Percentiles rank a stretch among this genome's conserved stretches.
Evolutionary conservation across 148 eudicot genomes (phyloP).

Genomic region (Spergularia bocconei): DNA sequence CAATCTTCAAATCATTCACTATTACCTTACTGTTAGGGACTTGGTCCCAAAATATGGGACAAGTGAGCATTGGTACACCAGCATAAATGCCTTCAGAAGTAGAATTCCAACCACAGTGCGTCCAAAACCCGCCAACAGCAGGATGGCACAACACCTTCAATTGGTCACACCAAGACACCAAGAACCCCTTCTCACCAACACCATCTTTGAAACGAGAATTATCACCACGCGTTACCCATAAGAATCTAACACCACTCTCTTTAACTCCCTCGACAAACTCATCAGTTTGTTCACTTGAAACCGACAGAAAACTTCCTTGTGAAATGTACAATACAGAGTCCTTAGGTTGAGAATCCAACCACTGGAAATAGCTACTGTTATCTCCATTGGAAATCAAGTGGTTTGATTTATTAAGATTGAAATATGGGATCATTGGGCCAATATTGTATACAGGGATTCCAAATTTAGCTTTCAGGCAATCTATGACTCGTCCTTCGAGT

Average conservation of each 20-base stretch:
- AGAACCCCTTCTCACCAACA: constrained; percentile 19
- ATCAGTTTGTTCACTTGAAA: constrained; percentile 48
- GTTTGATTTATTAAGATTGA: constrained; percentile 13
- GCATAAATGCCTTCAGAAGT: constrained; percentile 41
- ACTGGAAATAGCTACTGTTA: constrained; percentile 28
- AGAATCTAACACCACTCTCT: constrained; percentile 51
- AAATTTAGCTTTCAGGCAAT: constrained; percentile 33
- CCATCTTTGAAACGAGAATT: constrained; percentile 10
- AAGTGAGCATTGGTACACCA: constrained; percentile 46
- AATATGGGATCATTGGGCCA: constrained; percentile 49
- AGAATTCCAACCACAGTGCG: constrained; percentile 66
- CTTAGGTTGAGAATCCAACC: constrained; percentile 38
- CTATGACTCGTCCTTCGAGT: constrained; percentile 41
- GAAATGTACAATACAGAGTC: constrained; percentile 57
- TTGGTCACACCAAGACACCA: constrained; percentile 50
- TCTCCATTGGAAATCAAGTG: background rate
- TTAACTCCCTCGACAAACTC: constrained; percentile 48
- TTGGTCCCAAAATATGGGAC: constrained; percentile 44
- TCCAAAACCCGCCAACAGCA: constrained; percentile 50
- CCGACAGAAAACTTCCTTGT: constrained; percentile 62
- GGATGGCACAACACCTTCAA: constrained; percentile 35
- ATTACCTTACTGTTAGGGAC: constrained; percentile 35
- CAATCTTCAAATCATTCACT: constrained; percentile 48
- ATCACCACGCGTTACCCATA: constrained; percentile 51
- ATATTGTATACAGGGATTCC: constrained; percentile 40